Base-by-base conservation (phyloP, 2,329 filamentous ascomycete species). In the Diaporthe longicolla region DNA sequence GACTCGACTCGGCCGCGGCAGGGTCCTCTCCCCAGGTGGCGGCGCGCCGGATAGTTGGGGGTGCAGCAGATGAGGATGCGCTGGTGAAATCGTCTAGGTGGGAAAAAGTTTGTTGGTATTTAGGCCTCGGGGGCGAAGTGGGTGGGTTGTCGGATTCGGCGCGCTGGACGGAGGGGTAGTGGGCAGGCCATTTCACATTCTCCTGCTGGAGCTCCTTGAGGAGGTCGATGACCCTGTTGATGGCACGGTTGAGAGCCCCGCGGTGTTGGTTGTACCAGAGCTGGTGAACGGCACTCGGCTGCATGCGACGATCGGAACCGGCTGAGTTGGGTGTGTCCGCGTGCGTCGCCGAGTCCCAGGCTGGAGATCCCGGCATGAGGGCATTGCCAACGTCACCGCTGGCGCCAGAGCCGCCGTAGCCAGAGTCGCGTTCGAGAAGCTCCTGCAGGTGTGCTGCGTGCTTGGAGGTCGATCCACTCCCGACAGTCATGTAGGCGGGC, bases 261-360 rank as follows among this genome's bases (percentile, higher is more conserved):
- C 95, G 92, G 82, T 98, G 98, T 79, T 95, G 91, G 83, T 98
- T 98, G 85, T 98, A 98, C 88, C 94, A 94, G 77, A 98, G 89
- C 85, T 98, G 97, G 80, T 97, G 93, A 65, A 98, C 91, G 83
- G 97, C 94, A 80, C 93, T 94, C 50, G 94, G 93, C 77, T 96
- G 91, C 58, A 89, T 86, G 77, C 90, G 89, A 79, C 89, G 89
- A 80, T 94, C 93, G 77, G 91, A 86, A 69, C 93, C 91, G 58
- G 82, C 93, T 77, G 91, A 86, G 69, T 93, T 91, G 58, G 82
- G 78, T 76, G 84, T 82, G 78, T 89, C 86, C 79, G 86, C 84
- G 59, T 86, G 84, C 74, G 83, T 80, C 57, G 84, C 82, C 55
- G 86, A 84, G 77, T 87, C 85, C 81, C 86, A 86, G 54, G 82